Evolutionary conservation across 2,329 filamentous ascomycete species (phyloP), one percentile per base, ranked within the genome.

Genomic region (Colletotrichum tamarilloi): DNA sequence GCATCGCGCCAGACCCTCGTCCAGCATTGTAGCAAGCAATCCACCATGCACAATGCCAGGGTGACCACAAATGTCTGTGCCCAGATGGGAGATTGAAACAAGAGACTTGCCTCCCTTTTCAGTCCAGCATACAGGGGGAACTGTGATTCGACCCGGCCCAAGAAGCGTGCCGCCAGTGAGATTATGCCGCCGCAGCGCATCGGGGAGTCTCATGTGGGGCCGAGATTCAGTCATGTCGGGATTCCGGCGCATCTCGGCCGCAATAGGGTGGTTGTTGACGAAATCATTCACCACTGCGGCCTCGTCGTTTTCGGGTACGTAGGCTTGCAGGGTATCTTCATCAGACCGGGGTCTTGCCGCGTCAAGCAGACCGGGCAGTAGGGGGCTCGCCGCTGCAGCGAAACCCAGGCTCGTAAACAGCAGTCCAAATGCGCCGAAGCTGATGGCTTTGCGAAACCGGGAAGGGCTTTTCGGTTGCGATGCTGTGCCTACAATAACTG

Each of bases 1-100:
- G 82, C 94, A 97, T 67, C 95, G 88, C 38, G 94, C 96, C 56
- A 98, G 86, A 0, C 94, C 95, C 82, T 98, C 96, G 80, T 98
- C 96, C 66, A 98, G 86, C 81, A 98, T 88, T 14, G 96, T 98
- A n/a, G 96, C 96, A 69, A 98, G 86, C 76, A 98, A 85, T 0
- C 96, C 96, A 63, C 96, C 96, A 81, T 98, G 97, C 7, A 98
- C 90, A 75, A 98, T 94, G 3, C 94, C 95, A 6, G 94, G 94
- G 82, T 98, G 95, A 1, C 96, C 96, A 80, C 95, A 98, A 53
- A 98, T 85, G 77, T 94, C 92, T 3, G 88, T 84, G 2, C 96
- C 96, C 0, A 98, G 87, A 80, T 95, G 95, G 66, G 92, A 88
- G 55, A 98, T 88, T 16, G 91, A 90, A 6, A 95, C 90, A 67